phyloP scores from a whole-genome alignment of 805 yeast species.

The Kurtzmaniella fragi region DNA sequence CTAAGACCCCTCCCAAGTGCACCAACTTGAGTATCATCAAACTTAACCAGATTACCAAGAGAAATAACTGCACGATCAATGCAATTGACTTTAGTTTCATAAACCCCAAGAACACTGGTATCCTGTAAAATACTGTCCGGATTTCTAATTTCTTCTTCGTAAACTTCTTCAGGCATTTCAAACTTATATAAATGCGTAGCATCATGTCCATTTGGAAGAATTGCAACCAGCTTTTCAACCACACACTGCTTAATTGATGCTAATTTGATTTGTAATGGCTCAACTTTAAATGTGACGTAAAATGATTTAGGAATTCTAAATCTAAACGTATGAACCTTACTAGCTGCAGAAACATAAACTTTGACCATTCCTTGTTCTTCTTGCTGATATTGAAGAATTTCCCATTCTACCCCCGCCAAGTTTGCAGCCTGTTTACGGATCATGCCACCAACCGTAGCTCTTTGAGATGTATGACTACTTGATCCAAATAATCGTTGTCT shows the following conservation, averaged over 20 bases:
- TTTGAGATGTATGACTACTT: slow-evolving; percentile 44
- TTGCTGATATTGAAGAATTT: slow-evolving; percentile 63
- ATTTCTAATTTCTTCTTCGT: slow-evolving; percentile 48
- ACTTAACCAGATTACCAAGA: slow-evolving; percentile 67
- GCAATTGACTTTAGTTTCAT: slow-evolving; percentile 67
- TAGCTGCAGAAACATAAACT: slow-evolving; percentile 64
- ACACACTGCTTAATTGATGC: slow-evolving; percentile 43
- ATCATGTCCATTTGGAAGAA: slow-evolving; percentile 66
- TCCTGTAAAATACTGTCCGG: slow-evolving; percentile 62
- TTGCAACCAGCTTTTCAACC: slow-evolving; percentile 53
- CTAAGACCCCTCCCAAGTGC: slow-evolving; percentile 81
- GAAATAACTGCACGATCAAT: slow-evolving; percentile 73
- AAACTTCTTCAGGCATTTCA: slow-evolving; percentile 63
- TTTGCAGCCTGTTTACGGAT: slow-evolving; percentile 74
- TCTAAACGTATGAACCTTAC: slow-evolving; percentile 66
- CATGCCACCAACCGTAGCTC: slow-evolving; percentile 63
- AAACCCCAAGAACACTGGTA: slow-evolving; percentile 59
- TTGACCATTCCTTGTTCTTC: slow-evolving; percentile 73
- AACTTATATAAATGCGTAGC: slow-evolving; percentile 52
- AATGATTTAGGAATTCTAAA: slow-evolving; percentile 73
- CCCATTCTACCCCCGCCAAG: slow-evolving; percentile 80
- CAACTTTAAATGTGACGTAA: slow-evolving; percentile 59
- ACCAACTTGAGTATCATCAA: slow-evolving; percentile 71
- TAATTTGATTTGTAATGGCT: slow-evolving; percentile 28
- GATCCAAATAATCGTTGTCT: slow-evolving; percentile 78